Base-by-base conservation (phyloP, 2,329 filamentous ascomycete genomes). In the Fusarium sp. region DNA sequence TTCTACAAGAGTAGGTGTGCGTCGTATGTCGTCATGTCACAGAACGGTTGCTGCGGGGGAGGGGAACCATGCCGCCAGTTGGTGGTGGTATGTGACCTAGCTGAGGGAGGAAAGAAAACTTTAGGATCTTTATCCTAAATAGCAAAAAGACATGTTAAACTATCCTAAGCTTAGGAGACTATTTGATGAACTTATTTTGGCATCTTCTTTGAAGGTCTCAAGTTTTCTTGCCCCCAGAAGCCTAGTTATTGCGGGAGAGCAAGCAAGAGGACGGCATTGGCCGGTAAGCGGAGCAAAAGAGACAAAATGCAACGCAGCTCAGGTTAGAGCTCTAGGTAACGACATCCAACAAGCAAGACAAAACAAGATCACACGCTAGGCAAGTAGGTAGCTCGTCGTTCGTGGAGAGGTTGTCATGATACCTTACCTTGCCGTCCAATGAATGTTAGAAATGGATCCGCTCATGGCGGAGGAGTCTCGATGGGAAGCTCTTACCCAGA, bases 1-100 rank as follows among this genome's bases (percentile, higher is more conserved):
- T 54, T 62, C 41, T 50, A 55, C 41, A 63, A 58, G 42, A 47
- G 55, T 48, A 58, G 36, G 63, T 65, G 69, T 77, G 67, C 45
- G 53, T 70, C 66, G 73, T 71, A 77, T 77, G 76, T 78, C 76
- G 76, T 78, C 76, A 77, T 76, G 65, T 50, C 41, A 75, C 73
- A 73, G 70, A 68, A 36, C 47, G 58, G 60, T 69, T 74, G 75
- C 58, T 66, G 59, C 47, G 70, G 63, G 72, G 60, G 70, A 66
- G 63, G 64, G 65, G 51, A 70, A 76, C 66, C 66, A 73, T 73
- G 69, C 63, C 59, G 56, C 64, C 32, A 32, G 47, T 55, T 59
- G 58, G 35, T 53, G 63, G 55, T 66, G 70, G 71, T 67, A 73
- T 73, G 71, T 38, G 45, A 50, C 58, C 36, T 24, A 28, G n/a